phyloP scores from a whole-genome alignment of 2,329 filamentous ascomycete species.

The Alternaria sp. region DNA sequence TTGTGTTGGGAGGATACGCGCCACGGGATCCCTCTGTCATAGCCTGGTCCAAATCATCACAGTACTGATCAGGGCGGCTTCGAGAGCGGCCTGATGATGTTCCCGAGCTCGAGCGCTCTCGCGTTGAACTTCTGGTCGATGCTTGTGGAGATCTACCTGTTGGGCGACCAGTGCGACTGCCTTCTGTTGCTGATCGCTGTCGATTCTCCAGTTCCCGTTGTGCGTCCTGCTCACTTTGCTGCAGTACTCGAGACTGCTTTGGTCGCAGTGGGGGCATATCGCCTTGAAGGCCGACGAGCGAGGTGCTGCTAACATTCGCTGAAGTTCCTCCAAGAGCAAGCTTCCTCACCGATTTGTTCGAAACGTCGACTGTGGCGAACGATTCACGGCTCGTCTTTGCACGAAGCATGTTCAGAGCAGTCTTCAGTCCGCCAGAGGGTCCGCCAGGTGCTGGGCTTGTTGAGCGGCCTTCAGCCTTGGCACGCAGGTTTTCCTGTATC shows the following conservation, averaged over 20 bases:
- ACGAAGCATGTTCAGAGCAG: slow-evolving; percentile 69
- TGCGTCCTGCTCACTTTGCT: slow-evolving; percentile 48
- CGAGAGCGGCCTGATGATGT: slow-evolving; percentile 62
- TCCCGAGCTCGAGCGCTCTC: slow-evolving; percentile 65
- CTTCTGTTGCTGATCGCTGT: slow-evolving; percentile 49
- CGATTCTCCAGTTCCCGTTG: slow-evolving; percentile 44
- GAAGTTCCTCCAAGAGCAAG: slow-evolving; percentile 63
- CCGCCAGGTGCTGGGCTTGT: slow-evolving; percentile 48
- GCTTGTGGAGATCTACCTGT: slow-evolving; percentile 50
- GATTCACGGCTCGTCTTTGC: slow-evolving; percentile 74
- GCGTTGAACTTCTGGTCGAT: slow-evolving; percentile 52
- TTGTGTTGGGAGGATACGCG: slow-evolving; percentile 43
- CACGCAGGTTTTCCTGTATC: slow-evolving; percentile 76
- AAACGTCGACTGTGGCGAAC: slow-evolving; percentile 61
- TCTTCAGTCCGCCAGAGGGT: slow-evolving; percentile 57
- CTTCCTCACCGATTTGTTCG: slow-evolving; percentile 68
- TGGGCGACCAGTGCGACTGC: slow-evolving; percentile 40
- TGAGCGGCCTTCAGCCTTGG: slow-evolving; percentile 64
- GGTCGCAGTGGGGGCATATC: slow-evolving; percentile 40
- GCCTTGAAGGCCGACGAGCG: slow-evolving; percentile 36
- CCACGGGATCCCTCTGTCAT: slow-evolving; percentile 57
- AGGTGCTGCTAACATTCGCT: slow-evolving; percentile 51
- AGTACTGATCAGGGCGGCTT: slow-evolving; percentile 59
- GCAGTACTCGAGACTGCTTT: slow-evolving; percentile 45
- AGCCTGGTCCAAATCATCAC: slow-evolving; percentile 62